phyloP scores from a whole-genome alignment of 495 filamentous ascomycete species.

The Cenococcum geophilum region DNA sequence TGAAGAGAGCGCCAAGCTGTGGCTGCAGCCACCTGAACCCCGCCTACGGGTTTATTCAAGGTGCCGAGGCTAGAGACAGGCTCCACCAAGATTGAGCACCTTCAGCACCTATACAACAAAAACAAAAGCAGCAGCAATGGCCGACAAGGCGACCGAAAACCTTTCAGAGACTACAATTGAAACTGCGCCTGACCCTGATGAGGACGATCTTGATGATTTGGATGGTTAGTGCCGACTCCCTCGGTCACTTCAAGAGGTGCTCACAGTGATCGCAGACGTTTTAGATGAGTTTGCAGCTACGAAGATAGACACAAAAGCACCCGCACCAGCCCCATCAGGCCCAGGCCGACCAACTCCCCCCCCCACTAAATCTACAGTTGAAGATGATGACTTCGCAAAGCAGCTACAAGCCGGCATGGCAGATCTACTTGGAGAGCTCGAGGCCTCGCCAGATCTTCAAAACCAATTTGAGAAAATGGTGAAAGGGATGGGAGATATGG shows the following conservation, averaged over 20 bases:
- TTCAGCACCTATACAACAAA: not conserved
- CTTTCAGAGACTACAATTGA: constrained; percentile 36
- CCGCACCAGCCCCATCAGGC: constrained; percentile 34
- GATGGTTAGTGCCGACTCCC: constrained; percentile 56
- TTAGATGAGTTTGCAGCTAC: constrained; percentile 77
- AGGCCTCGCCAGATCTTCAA: constrained; percentile 66
- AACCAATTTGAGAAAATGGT: constrained; percentile 82
- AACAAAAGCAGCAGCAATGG: constrained; percentile 7
- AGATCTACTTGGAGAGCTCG: constrained; percentile 64
- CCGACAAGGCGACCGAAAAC: constrained; percentile 10
- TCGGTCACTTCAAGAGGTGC: not conserved
- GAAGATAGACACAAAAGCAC: constrained; percentile 44
- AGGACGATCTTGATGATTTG: constrained; percentile 85
- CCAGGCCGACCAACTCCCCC: constrained; percentile 39
- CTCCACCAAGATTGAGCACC: too few relatives aligned
- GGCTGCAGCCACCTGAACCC: too few relatives aligned
- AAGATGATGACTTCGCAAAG: constrained; percentile 67
- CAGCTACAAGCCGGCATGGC: constrained; percentile 85
- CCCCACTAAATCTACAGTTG: constrained; percentile 31
- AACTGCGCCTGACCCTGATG: constrained; percentile 62
- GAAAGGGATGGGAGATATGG: constrained; percentile 59
- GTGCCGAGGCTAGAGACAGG: too few relatives aligned
- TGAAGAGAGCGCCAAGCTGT: too few relatives aligned
- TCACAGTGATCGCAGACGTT: constrained; percentile 54
- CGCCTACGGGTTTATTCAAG: too few relatives aligned